Percentiles rank a stretch among this genome's conserved stretches.
phyloP scores from a whole-genome alignment of 495 filamentous ascomycete species.

The Penicillium angulare region DNA sequence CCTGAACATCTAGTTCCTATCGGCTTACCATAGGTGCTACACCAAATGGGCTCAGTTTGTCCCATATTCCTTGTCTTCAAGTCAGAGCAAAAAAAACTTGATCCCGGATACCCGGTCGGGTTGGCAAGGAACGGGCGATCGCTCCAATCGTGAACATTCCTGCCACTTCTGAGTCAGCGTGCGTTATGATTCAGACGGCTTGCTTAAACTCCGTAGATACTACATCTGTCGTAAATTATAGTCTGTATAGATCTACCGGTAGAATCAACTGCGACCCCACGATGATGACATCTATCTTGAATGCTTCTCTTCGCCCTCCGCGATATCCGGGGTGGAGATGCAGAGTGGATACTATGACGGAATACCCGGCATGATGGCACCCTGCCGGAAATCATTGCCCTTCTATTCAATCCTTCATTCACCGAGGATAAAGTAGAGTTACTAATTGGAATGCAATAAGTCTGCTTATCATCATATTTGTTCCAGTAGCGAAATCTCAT shows the following conservation, averaged over 20 bases:
- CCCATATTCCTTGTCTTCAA: not conserved
- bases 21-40: too few relatives aligned
- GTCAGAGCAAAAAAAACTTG: not conserved
- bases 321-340: not conserved
- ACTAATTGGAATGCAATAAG: too few relatives aligned
- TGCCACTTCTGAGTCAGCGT: not conserved
- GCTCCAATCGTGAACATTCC: not conserved
- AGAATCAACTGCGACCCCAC: too few relatives aligned
- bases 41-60: not conserved
- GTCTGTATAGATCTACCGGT: too few relatives aligned
- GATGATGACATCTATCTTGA: not conserved
- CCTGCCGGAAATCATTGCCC: not conserved
- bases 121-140: not conserved
- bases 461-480: too few relatives aligned
- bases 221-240: too few relatives aligned
- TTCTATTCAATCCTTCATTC: too few relatives aligned
- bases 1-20: not conserved
- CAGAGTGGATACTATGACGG: not conserved
- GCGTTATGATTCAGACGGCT: not conserved
- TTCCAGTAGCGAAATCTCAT: too few relatives aligned
- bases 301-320: not conserved
- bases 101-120: not conserved
- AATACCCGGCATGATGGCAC: not conserved
- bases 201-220: too few relatives aligned
- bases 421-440: too few relatives aligned